A percentile compares a stretch with the other conserved stretches of the same genome.
These are phyloP conservation scores for Didymella pinodella DNA, from an alignment of 2,329 filamentous ascomycete species.

Conservation along the genomic window DNA sequence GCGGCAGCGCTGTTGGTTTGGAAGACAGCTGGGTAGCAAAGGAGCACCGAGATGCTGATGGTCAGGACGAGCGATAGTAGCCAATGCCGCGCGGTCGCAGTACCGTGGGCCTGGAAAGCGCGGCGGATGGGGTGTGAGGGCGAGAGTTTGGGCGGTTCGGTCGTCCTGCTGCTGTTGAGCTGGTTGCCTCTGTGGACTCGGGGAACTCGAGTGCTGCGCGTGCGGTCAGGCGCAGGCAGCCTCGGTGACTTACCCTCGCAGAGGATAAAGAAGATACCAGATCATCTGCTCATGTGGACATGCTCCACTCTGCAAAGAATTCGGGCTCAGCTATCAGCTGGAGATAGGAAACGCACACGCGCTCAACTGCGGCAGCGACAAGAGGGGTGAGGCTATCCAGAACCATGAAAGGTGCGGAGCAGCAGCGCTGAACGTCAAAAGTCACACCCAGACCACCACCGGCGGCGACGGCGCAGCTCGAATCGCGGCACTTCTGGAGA, in stretches of 20 bases:
- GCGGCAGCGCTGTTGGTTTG: slow-evolving; percentile 76
- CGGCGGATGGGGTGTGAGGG: slow-evolving; percentile 70
- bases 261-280: slow-evolving; percentile 79
- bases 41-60: slow-evolving; percentile 72
- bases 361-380: slow-evolving; percentile 30
- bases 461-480: slow-evolving; percentile 28
- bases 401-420: slow-evolving; percentile 23
- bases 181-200: slow-evolving; percentile 14
- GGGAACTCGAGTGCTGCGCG: slow-evolving; percentile 7
- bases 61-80: slow-evolving; percentile 76
- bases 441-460: slow-evolving; percentile 15
- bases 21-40: slow-evolving; percentile 79
- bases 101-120: slow-evolving; percentile 73
- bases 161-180: slow-evolving; percentile 64
- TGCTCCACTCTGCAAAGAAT: slow-evolving; percentile 27
- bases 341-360: slow-evolving; percentile 39
- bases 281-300: slow-evolving; percentile 61
- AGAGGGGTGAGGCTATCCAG: slow-evolving; percentile 31
- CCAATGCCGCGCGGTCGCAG: slow-evolving; percentile 75
- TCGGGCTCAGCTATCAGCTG: slow-evolving; percentile 28
- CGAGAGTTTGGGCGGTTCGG: slow-evolving; percentile 72
- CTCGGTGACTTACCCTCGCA: slow-evolving; percentile 70
- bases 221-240: slow-evolving; percentile 6
- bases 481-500: slow-evolving; percentile 24
- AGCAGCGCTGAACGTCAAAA: slow-evolving; percentile 14